A percentile compares a stretch with the other conserved stretches of the same genome.
Conservation (phyloP, 108 stramenopile species). For the Stephanodiscus triporus region DNA sequence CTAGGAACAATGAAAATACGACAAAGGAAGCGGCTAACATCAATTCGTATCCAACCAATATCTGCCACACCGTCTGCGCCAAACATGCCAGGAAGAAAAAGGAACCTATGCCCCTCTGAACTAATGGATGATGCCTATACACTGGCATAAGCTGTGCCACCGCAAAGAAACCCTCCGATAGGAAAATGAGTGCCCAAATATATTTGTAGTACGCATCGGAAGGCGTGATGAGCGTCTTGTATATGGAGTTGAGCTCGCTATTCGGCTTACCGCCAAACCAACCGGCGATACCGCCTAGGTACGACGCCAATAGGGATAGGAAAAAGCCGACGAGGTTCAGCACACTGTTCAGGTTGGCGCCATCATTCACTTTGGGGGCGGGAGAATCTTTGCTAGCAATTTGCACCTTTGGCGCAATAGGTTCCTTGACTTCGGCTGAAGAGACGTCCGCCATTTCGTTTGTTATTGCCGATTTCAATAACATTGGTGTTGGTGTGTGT, state of each 20-base stretch:
- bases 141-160: constrained; percentile 53
- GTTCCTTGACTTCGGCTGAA: too few relatives aligned
- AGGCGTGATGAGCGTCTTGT: constrained; percentile 87
- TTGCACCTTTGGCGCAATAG: not conserved
- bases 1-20: constrained; percentile 19
- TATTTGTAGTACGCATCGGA: constrained; percentile 59
- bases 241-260: constrained; percentile 61
- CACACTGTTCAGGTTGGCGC: constrained; percentile 11
- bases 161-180: constrained; percentile 66
- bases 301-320: constrained; percentile 60
- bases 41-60: constrained; percentile 31
- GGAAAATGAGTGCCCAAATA: constrained; percentile 87
- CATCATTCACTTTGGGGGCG: not conserved
- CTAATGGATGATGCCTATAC: constrained; percentile 23
- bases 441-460: too few relatives aligned
- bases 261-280: constrained; percentile 50
- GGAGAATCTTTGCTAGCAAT: not conserved
- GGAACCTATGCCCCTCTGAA: constrained; percentile 21
- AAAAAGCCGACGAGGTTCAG: constrained; percentile 71
- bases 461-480: too few relatives aligned
- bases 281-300: constrained; percentile 51
- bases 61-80: constrained; percentile 29
- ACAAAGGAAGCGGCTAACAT: constrained; percentile 23
- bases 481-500: too few relatives aligned
- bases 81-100: constrained; percentile 23